Percentiles rank a stretch among this genome's conserved stretches.
Evolutionary conservation across 1,284 basidiomycete species (phyloP).

Genomic region (Ustilago cynodontis): DNA sequence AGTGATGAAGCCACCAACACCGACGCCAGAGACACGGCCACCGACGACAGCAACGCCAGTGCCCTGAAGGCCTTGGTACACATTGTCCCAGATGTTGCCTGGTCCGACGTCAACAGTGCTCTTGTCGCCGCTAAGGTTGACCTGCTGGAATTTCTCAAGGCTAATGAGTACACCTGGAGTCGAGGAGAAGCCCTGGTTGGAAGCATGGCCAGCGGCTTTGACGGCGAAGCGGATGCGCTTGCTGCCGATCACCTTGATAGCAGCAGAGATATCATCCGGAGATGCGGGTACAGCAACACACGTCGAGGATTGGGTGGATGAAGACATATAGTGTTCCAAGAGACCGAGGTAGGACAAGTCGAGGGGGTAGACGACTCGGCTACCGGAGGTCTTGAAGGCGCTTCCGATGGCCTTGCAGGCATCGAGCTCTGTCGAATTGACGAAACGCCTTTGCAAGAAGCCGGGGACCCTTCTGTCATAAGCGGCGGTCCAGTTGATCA

Average conservation of each 20-base stretch:
- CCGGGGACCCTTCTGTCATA: conserved; percentile 13
- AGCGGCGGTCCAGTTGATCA: conserved; percentile 39
- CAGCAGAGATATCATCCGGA: conserved; percentile 45
- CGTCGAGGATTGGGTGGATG: conserved; percentile 35
- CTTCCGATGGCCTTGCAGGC: conserved; percentile 41
- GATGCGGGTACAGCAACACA: conserved; percentile 50
- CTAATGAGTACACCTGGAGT: conserved; percentile 57
- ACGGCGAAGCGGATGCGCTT: conserved; percentile 56
- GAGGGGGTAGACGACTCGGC: conserved; percentile 39
- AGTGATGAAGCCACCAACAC: conserved; percentile 55
- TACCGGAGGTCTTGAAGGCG: conserved; percentile 18
- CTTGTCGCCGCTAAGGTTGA: conserved; percentile 48
- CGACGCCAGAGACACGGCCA: conserved; percentile 58
- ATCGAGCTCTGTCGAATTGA: conserved; percentile 43
- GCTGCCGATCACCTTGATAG: conserved; percentile 53
- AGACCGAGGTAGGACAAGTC: conserved; percentile 33
- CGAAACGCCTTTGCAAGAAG: conserved; percentile 29
- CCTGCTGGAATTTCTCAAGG: conserved; percentile 48
- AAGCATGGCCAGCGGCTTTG: conserved; percentile 49
- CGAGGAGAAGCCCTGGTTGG: conserved; percentile 57
- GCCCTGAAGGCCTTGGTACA: conserved; percentile 43
- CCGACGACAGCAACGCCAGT: conserved; percentile 49
- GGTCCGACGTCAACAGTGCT: conserved; percentile 54
- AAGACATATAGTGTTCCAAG: conserved; percentile 47
- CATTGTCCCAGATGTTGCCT: conserved; percentile 58